Conservation (phyloP, 1,139 yeast species). For the Starmera stellimalicola region DNA sequence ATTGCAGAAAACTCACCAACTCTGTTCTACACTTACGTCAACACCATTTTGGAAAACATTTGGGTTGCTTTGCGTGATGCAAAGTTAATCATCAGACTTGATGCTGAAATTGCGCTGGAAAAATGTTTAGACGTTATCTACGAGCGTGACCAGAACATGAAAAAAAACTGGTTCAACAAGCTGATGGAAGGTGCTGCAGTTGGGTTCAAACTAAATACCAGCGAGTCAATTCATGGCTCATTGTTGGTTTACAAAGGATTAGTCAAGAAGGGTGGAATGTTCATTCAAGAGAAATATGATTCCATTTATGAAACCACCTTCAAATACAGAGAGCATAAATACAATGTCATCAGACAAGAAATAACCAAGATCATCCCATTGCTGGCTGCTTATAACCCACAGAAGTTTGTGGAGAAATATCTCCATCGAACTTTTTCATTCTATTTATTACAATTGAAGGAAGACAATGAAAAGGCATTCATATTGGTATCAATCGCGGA, state of each 20-base stretch:
- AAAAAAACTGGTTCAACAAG: constrained; percentile 66
- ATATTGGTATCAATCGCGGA: constrained; percentile 81
- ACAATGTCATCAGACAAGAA: constrained; percentile 69
- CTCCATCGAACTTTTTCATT: constrained; percentile 74
- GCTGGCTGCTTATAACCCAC: constrained; percentile 70
- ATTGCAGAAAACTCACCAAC: constrained; percentile 87
- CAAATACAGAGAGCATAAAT: constrained; percentile 69
- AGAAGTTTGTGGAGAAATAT: constrained; percentile 69
- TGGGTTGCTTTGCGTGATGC: constrained; percentile 85
- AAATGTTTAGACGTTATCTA: constrained; percentile 72
- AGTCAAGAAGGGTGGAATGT: constrained; percentile 54
- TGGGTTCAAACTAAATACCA: constrained; percentile 38
- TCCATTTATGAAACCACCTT: constrained; percentile 71
- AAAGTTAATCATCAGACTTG: constrained; percentile 64
- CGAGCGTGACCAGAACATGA: constrained; percentile 64
- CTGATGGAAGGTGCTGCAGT: constrained; percentile 54
- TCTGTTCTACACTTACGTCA: constrained; percentile 65
- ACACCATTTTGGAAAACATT: constrained; percentile 69
- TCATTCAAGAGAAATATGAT: constrained; percentile 63
- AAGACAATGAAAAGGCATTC: constrained; percentile 67
- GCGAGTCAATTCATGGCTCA: constrained; percentile 80
- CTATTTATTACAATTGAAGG: constrained; percentile 70
- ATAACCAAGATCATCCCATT: constrained; percentile 76
- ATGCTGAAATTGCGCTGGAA: constrained; percentile 76
- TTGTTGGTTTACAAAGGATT: constrained; percentile 76